A percentile compares a stretch with the other conserved stretches of the same genome.
Conservation (phyloP, 1,139 yeast species). For the Pneumocystis oryctolagi region DNA sequence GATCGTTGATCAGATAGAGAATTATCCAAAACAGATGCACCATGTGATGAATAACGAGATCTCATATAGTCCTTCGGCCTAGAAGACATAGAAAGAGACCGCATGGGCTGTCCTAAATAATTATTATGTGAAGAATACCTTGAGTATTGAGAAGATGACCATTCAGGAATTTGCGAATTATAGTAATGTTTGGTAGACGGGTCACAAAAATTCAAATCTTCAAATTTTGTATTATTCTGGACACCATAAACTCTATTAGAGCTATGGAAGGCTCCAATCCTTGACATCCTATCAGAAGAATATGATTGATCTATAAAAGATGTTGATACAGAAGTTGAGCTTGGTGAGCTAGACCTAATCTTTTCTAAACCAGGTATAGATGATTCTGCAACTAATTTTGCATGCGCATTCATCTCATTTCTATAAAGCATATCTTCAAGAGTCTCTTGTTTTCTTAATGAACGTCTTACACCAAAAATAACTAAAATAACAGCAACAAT, state of each 20-base stretch:
- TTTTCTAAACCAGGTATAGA: background rate
- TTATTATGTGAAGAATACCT: background rate
- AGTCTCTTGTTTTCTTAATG: background rate
- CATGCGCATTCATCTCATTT: background rate
- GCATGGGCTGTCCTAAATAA: background rate
- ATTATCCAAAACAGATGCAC: background rate
- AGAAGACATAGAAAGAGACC: background rate
- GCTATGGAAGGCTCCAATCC: background rate
- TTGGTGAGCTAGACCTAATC: background rate
- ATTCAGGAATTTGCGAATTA: background rate
- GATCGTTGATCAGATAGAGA: background rate
- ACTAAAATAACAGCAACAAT: background rate
- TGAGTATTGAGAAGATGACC: background rate
- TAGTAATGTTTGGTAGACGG: background rate
- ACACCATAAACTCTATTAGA: background rate
- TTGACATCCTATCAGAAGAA: background rate
- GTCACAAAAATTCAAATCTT: background rate
- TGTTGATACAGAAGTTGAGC: background rate
- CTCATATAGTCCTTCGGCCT: background rate
- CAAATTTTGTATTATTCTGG: background rate
- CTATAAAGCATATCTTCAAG: background rate
- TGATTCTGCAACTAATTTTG: background rate
- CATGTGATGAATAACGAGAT: background rate
- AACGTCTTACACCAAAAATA: background rate
- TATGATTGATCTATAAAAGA: background rate